Evolutionary conservation across 257 asterid genomes (phyloP), one percentile per base, ranked within the genome.

Genomic region (Pogostemon cablin): DNA sequence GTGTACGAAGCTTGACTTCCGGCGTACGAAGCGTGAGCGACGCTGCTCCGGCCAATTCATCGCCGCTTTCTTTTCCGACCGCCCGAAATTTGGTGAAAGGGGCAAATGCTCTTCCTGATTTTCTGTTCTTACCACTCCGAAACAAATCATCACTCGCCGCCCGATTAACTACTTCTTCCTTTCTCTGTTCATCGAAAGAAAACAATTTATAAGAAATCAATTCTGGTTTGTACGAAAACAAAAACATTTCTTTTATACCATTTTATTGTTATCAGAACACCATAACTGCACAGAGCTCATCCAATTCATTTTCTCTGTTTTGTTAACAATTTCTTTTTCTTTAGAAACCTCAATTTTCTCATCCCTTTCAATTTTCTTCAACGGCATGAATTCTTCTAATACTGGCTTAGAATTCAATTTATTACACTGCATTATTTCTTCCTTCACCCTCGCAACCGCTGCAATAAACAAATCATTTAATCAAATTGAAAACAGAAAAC

Each of bases 221-320:
- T 35, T 7, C n/a, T 25, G 32, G 46, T 35, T n/a, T 34, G 9
- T 7, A 5, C 5, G 7, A 11, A 53, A 72, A 12, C 1, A 9
- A 66, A 38, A 35, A 39, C 0, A 2, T 50, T 40, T 3, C 72
- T 44, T 6, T 12, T 38, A 44, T 47, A 95, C 98, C 95, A 80
- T 81, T 74, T 74, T 80, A 71, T 40, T 65, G 67, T 4, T 64
- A 60, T 81, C 91, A 6, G 90, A 69, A 70, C 72, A 84, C 92
- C 99, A 85, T 7, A 93, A 82, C 96, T 91, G 97, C 34, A 87
- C 97, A 68, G 98, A 91, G 71, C 97, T 93, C 97, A 84, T 79
- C 88, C 88, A 84, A 32, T 79, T 79, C 86, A 76, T 83, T 61
- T 83, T 83, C 25, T 86, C 91, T 38, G 48, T 68, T 38, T 50